Conservation (phyloP, 306 rosid species). For the Delonix regia region DNA sequence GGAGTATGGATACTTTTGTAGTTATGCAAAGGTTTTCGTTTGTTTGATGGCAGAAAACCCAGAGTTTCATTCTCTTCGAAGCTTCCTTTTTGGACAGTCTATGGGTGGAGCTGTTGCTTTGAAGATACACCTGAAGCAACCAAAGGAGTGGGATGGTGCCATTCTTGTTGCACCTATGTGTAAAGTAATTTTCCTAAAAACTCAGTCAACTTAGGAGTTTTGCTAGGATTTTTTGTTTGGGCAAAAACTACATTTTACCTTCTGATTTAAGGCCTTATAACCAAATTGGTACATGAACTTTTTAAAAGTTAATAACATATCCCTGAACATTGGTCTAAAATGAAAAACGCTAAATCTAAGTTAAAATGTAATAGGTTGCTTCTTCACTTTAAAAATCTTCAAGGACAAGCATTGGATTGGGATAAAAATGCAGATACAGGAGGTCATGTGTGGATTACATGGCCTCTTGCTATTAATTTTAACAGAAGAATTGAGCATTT, state of each 20-base stretch:
- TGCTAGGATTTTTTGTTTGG: not conserved
- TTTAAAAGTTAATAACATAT: no score
- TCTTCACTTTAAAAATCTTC: not conserved
- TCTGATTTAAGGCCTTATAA: no score
- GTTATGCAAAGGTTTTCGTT: constrained; percentile 26
- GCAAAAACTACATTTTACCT: not conserved
- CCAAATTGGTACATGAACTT: not conserved
- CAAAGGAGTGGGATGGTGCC: constrained; percentile 85
- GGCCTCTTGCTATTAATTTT: not conserved
- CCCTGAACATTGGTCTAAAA: no score
- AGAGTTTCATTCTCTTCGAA: constrained; percentile 60
- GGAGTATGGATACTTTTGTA: not conserved
- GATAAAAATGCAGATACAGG: not conserved
- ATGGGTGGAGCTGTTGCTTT: constrained; percentile 96
- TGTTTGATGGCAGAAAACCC: constrained; percentile 63
- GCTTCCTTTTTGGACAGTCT: constrained; percentile 88
- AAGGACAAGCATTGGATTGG: not conserved
- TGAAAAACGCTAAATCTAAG: not conserved
- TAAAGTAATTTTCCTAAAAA: constrained; percentile 62
- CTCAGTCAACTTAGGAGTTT: constrained; percentile 26
- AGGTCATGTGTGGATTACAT: not conserved
- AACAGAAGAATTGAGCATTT: not conserved
- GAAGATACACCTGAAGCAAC: constrained; percentile 80
- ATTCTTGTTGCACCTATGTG: constrained; percentile 97
- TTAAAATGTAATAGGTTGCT: not conserved